A percentile compares a stretch with the other conserved stretches of the same genome.
These are phyloP conservation scores for Kurtzmaniella quercitrusa DNA, from an alignment of 1,139 yeast genomes.

Conservation along the genomic window DNA sequence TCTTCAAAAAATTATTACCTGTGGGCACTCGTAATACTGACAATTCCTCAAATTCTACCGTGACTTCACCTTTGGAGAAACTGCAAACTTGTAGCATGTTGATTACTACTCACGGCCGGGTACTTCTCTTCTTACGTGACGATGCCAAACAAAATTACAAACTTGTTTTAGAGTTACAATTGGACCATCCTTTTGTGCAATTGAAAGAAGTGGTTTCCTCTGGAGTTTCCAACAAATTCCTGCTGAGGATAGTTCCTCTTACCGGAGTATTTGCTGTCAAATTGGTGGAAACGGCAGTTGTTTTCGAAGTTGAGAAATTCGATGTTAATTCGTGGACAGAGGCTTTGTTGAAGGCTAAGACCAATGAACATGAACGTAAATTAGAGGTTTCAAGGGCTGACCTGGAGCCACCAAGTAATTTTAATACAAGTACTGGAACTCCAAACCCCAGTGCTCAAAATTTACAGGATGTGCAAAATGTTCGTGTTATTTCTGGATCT, in stretches of 20 bases:
- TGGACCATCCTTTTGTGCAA: constrained; percentile 44
- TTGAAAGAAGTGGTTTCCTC: constrained; percentile 50
- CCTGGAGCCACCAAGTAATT: background rate
- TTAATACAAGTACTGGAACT: background rate
- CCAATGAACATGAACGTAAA: constrained; percentile 44
- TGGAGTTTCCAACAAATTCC: constrained; percentile 18
- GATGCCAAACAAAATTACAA: constrained; percentile 29
- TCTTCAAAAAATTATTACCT: constrained; percentile 15
- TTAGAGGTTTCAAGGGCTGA: constrained; percentile 11
- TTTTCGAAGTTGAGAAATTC: constrained; percentile 54
- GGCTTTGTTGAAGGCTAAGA: constrained; percentile 45
- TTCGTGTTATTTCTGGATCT: no score
- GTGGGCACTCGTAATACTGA: background rate
- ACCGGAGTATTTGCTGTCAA: constrained; percentile 53
- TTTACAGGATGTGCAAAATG: no score
- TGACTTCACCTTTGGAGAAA: constrained; percentile 26
- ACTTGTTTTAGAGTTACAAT: constrained; percentile 45
- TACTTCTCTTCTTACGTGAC: constrained; percentile 41
- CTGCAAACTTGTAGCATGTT: constrained; percentile 43
- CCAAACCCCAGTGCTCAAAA: no score
- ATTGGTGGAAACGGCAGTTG: constrained; percentile 42
- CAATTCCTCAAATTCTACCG: background rate
- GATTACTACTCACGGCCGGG: constrained; percentile 55
- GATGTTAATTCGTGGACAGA: constrained; percentile 57
- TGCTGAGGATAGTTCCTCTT: constrained; percentile 30